A percentile compares a stretch with the other conserved stretches of the same genome.
phyloP scores from a whole-genome alignment of 345 rosid species.

The Gossypium rotundifolium region DNA sequence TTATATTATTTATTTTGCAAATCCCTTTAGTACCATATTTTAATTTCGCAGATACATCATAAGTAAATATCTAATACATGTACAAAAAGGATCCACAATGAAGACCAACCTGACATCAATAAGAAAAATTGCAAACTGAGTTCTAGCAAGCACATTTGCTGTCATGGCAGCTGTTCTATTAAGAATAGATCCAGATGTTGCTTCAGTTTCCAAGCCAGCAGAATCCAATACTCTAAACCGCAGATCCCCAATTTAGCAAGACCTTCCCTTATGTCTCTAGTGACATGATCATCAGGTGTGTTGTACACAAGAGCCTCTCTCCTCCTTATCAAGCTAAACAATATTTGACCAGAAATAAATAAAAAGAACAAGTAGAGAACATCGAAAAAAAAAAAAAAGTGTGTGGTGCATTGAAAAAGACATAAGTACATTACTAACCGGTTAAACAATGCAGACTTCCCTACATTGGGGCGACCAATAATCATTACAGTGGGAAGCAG shows the following conservation, averaged over 20 bases:
- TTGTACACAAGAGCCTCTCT: constrained; percentile 93
- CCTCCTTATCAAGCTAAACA: constrained; percentile 69
- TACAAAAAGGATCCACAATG: background rate
- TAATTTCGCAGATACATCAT: background rate
- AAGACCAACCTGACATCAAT: constrained; percentile 68
- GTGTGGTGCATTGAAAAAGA: background rate
- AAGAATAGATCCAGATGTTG: constrained; percentile 77
- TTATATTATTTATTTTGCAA: background rate
- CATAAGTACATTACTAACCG: constrained; percentile 42
- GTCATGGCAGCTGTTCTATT: constrained; percentile 80
- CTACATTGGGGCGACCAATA: constrained; percentile 91
- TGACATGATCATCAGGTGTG: constrained; percentile 90
- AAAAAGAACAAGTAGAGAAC: background rate
- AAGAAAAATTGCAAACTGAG: constrained; percentile 72
- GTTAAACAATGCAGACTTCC: constrained; percentile 88
- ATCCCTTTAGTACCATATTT: background rate
- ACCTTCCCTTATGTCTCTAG: constrained; percentile 91
- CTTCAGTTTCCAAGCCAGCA: constrained; percentile 94
- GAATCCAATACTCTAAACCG: constrained; percentile 86
- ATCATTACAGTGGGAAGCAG: constrained; percentile 79
- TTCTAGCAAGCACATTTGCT: constrained; percentile 71
- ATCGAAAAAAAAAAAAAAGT: background rate
- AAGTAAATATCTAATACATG: background rate
- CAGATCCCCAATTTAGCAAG: constrained; percentile 80
- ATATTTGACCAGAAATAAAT: background rate